Evolutionary conservation across 2,329 filamentous ascomycete genomes (phyloP).

Genomic region (Curvularia sp.): DNA sequence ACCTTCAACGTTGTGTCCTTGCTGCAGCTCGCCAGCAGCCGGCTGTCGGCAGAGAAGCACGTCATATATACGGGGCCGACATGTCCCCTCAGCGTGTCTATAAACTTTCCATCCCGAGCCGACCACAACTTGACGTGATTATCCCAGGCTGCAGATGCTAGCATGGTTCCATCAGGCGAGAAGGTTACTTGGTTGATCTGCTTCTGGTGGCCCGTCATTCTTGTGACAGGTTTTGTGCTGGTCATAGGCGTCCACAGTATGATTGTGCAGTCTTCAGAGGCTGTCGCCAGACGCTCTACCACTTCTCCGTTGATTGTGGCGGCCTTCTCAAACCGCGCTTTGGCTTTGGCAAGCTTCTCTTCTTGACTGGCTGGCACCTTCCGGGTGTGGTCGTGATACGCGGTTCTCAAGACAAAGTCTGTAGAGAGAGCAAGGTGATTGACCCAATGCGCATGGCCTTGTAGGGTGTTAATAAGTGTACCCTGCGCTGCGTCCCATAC

Average conservation of each 20-base stretch:
- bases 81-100: slow-evolving; percentile 86
- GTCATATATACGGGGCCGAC: slow-evolving; percentile 92
- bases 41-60: slow-evolving; percentile 88
- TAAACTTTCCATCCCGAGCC: slow-evolving; percentile 76
- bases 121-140: slow-evolving; percentile 96
- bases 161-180: slow-evolving; percentile 84
- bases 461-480: slow-evolving; percentile 78
- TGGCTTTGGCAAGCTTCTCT: slow-evolving; percentile 76
- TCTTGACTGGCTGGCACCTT: slow-evolving; percentile 72
- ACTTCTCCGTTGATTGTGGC: slow-evolving; percentile 77
- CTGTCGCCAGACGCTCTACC: slow-evolving; percentile 84
- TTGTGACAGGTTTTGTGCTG: slow-evolving; percentile 82
- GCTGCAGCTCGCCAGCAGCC: slow-evolving; percentile 84
- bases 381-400: slow-evolving; percentile 81
- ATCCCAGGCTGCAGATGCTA: slow-evolving; percentile 90
- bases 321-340: slow-evolving; percentile 83
- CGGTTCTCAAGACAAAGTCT: slow-evolving; percentile 85
- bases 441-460: slow-evolving; percentile 89
- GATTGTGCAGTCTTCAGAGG: slow-evolving; percentile 95
- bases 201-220: slow-evolving; percentile 93
- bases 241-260: slow-evolving; percentile 86
- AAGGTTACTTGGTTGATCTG: slow-evolving; percentile 96
- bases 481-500: slow-evolving; percentile 86
- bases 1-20: slow-evolving; percentile 95
- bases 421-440: slow-evolving; percentile 95